Base-by-base conservation (phyloP, 2,329 filamentous ascomycete genomes). In the Talaromyces funiculosus region DNA sequence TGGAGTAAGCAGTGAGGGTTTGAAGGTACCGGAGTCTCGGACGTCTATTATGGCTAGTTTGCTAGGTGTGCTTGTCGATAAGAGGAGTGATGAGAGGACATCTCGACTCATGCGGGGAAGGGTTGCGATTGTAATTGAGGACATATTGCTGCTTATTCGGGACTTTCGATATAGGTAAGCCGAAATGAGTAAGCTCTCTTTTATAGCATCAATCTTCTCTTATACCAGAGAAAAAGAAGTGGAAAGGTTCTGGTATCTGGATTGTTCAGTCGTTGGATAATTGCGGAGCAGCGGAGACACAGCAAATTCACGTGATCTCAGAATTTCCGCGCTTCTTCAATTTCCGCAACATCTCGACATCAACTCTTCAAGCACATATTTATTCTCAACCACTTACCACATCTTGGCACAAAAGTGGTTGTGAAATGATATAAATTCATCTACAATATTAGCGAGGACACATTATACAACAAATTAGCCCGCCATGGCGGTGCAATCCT, bases 1-100 rank as follows among this genome's bases (percentile, higher is more conserved):
- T n/a, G 12, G 3, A 29, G 14, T 7, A 16, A 45, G n/a, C 10
- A 38, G 14, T 22, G 29, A 24, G 54, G 22, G 8, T 4, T 18
- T 22, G 29, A 7, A 4, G 29, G 20, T 75, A 89, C 88, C 88
- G 66, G 87, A 86, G 73, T 97, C 94, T 61, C 94, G 86, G 7
- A 97, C 94, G 73, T 97, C 94, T 61, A 97, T 83, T 38, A 97
- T 81, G 9, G 90, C 90, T 61, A 92, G 63, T 53, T 81, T 69
- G 73, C 77, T 60, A 73, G 76, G 61, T 53, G 73, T 69, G 57
- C 68, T 74, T 67, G 81, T 77, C 14, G 80, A 78, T 24, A 86
- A 81, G 16, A 93, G 81, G 55, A 86, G 80, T 20, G 84, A 76
- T 0, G 89, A 86, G 57, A 96, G 85, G n/a, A 81, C 77, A 64